Evolutionary conservation across 192 early-diverging fungal genomes (phyloP).

Genomic region (Backusella luteola): DNA sequence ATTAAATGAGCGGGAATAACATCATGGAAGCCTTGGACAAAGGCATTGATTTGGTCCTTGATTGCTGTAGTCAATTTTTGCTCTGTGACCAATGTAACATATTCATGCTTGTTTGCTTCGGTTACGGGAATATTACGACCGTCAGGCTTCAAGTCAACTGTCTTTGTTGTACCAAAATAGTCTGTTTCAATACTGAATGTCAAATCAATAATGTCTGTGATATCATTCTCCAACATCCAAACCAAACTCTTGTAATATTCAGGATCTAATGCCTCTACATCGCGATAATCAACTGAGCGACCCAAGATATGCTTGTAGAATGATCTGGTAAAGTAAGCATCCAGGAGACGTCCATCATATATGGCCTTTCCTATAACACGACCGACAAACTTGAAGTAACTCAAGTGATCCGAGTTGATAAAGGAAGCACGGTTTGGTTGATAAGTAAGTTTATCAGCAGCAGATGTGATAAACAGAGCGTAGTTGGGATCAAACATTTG

Average conservation of each 20-base stretch:
- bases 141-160: slow-evolving; percentile 85
- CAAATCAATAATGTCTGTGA: slow-evolving; percentile 91
- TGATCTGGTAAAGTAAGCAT: slow-evolving; percentile 96
- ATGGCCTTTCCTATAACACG: slow-evolving; percentile 99
- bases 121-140: slow-evolving; percentile 90
- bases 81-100: slow-evolving; percentile 91
- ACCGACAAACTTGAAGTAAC: slow-evolving; percentile 98
- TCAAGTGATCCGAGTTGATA: slow-evolving; percentile 91
- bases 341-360: slow-evolving; percentile 90
- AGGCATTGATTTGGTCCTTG: slow-evolving; percentile 91
- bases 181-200: slow-evolving; percentile 94
- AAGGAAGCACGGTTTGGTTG: slow-evolving; percentile 94
- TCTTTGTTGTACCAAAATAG: slow-evolving; percentile 84
- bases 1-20: slow-evolving; percentile 90
- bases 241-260: slow-evolving; percentile 96
- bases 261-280: slow-evolving; percentile 97
- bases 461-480: slow-evolving; percentile 96
- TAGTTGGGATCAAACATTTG: slow-evolving; percentile 99
- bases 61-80: slow-evolving; percentile 90
- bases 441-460: slow-evolving; percentile 93
- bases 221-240: slow-evolving; percentile 98
- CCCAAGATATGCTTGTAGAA: slow-evolving; percentile 98
- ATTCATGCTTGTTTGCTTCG: slow-evolving; percentile 96
- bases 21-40: slow-evolving; percentile 94
- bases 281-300: slow-evolving; percentile 91